A percentile compares a stretch with the other conserved stretches of the same genome.
phyloP scores from a whole-genome alignment of 225 moss, liverwort and hornwort species.

The Polytrichum commune region DNA sequence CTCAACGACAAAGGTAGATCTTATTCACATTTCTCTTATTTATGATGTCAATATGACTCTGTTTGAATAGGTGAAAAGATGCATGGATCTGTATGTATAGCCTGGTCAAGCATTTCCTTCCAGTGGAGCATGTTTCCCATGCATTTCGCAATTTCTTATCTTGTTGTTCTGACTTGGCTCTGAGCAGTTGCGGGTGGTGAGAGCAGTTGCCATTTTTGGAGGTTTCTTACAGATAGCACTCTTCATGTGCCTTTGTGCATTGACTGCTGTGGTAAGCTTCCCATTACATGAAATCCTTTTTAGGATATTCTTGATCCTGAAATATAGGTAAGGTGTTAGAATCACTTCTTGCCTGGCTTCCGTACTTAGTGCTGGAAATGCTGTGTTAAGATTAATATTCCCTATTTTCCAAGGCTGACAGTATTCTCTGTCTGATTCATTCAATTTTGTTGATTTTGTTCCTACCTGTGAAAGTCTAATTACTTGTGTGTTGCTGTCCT shows the following conservation, averaged over 20 bases:
- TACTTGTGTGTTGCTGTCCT: neutral
- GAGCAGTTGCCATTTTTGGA: slow-evolving; percentile 81
- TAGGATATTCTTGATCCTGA: too few relatives aligned
- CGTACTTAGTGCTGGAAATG: too few relatives aligned
- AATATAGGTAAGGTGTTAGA: too few relatives aligned
- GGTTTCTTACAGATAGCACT: slow-evolving; percentile 86
- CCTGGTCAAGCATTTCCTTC: too few relatives aligned
- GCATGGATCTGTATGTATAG: too few relatives aligned
- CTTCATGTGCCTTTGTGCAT: slow-evolving; percentile 96
- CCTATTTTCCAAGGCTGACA: too few relatives aligned
- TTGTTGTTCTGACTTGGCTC: neutral
- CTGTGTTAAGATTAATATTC: too few relatives aligned
- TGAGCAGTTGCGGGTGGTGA: slow-evolving; percentile 72
- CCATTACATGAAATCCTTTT: neutral
- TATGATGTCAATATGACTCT: too few relatives aligned
- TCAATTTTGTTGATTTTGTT: neutral
- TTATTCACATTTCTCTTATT: neutral
- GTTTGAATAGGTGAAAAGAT: neutral
- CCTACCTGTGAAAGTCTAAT: neutral
- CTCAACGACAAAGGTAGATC: slow-evolving; percentile 70
- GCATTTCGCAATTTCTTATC: neutral
- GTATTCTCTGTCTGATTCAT: too few relatives aligned
- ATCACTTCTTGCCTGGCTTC: too few relatives aligned
- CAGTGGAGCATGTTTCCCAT: too few relatives aligned
- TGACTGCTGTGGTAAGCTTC: slow-evolving; percentile 56